Conservation (phyloP, 176 grass and related monocot genomes). For the Zizania latifolia region DNA sequence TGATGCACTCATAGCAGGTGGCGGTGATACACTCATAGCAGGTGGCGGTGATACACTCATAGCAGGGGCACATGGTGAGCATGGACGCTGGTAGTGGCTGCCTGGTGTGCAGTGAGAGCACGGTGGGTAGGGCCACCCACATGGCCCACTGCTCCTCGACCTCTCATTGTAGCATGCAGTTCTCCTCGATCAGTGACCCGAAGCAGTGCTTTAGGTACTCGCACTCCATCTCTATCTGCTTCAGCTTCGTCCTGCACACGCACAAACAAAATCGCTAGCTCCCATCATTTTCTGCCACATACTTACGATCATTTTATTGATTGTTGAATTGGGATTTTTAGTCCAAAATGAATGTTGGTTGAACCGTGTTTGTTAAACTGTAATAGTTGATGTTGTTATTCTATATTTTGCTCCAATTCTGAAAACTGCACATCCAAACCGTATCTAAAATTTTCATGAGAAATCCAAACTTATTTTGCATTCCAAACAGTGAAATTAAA, state of each 20-base stretch:
- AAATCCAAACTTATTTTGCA: no score
- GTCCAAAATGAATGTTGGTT: no score
- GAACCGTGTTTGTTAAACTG: no score
- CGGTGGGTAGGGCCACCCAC: conserved; percentile 73
- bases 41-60: conserved; percentile 82
- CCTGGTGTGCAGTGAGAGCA: conserved; percentile 83
- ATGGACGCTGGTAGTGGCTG: conserved; percentile 81
- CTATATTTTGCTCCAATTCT: no score
- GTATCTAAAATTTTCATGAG: no score
- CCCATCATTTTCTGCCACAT: background rate
- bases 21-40: no score
- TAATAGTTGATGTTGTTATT: no score
- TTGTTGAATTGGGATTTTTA: no score
- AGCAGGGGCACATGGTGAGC: conserved; percentile 88
- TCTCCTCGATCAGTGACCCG: conserved; percentile 95
- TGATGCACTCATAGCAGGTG: no score
- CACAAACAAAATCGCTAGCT: background rate
- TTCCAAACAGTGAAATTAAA: no score
- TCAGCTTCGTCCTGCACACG: conserved; percentile 83
- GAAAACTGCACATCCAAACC: no score
- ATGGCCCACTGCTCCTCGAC: conserved; percentile 90
- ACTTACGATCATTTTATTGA: background rate
- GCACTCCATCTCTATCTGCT: conserved; percentile 98
- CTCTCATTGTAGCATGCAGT: conserved; percentile 81
- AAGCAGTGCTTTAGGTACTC: conserved; percentile 96